phyloP scores from a whole-genome alignment of 2,329 filamentous ascomycete genomes.

The Xylariales sp. region DNA sequence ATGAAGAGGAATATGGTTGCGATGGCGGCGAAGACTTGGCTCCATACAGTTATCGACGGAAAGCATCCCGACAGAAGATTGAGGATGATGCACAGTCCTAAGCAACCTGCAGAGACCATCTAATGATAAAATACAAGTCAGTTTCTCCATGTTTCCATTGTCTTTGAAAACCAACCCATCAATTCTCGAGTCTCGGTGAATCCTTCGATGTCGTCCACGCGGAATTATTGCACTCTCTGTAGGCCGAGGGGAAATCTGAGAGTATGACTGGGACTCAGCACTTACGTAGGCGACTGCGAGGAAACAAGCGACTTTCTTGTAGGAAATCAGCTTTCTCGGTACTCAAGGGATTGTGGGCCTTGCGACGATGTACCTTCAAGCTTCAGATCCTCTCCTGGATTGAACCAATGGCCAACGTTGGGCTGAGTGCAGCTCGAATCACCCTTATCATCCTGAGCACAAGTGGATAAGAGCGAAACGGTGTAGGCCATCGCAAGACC shows the following conservation, averaged over 20 bases:
- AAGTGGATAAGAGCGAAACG: conserved; percentile 28
- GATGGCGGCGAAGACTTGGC: conserved; percentile 17
- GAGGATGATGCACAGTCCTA: conserved; percentile 8
- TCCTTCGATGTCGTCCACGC: no score
- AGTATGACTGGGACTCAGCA: no score
- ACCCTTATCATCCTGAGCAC: conserved; percentile 17
- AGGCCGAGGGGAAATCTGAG: no score
- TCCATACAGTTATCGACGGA: conserved; percentile 11
- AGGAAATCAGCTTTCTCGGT: conserved; percentile 21
- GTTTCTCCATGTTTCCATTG: no score
- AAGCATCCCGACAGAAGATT: conserved; percentile 16
- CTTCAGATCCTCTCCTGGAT: conserved; percentile 26
- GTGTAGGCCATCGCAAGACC: conserved; percentile 25
- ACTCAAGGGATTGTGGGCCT: conserved; percentile 13
- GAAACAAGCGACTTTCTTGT: conserved; percentile 23
- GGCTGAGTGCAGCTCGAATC: conserved; percentile 22
- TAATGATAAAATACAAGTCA: no score
- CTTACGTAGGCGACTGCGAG: conserved; percentile 26
- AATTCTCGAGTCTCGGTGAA: no score
- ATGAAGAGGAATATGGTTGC: conserved; percentile 22
- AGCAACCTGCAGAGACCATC: conserved; percentile 13
- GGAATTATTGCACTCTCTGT: no score
- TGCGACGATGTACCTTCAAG: conserved; percentile 21
- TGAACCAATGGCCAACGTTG: conserved; percentile 25
- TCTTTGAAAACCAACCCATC: no score